Percentiles rank a stretch among this genome's conserved stretches.
Conservation (phyloP, 208 protist genomes). For the Porcisia hertigi region DNA sequence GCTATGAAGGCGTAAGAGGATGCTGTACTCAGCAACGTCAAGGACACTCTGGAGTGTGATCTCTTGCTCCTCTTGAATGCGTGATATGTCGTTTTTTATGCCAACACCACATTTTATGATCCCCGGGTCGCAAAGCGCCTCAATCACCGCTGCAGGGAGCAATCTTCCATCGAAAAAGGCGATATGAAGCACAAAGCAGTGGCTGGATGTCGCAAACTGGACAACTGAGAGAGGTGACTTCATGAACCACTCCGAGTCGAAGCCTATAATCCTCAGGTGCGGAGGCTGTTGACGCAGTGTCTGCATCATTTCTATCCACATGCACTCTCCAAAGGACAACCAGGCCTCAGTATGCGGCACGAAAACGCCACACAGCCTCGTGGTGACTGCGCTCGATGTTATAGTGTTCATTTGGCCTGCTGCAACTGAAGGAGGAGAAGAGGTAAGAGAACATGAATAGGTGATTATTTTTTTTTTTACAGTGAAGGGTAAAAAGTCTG, state of each 20-base stretch:
- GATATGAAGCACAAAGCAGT: slow-evolving; percentile 72
- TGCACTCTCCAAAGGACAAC: slow-evolving; percentile 25
- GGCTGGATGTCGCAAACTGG: slow-evolving; percentile 52
- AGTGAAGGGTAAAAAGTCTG: neutral
- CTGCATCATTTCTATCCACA: slow-evolving; percentile 49
- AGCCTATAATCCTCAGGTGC: slow-evolving; percentile 36
- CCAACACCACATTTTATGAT: slow-evolving; percentile 64
- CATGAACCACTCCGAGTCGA: slow-evolving; percentile 64
- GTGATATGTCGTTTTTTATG: slow-evolving; percentile 38
- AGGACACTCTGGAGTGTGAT: slow-evolving; percentile 31
- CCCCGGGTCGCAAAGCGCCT: slow-evolving; percentile 25
- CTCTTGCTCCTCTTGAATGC: slow-evolving; percentile 37
- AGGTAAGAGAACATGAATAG: neutral
- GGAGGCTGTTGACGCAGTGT: slow-evolving; percentile 20
- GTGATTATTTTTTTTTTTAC: neutral
- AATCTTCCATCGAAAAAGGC: slow-evolving; percentile 38
- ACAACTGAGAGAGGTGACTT: slow-evolving; percentile 49
- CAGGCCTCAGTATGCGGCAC: slow-evolving; percentile 33
- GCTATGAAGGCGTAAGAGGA: slow-evolving; percentile 20
- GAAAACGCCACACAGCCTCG: slow-evolving; percentile 29
- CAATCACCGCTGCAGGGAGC: slow-evolving; percentile 32
- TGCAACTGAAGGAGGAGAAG: neutral
- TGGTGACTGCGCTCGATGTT: slow-evolving; percentile 19
- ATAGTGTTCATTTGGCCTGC: slow-evolving; percentile 10
- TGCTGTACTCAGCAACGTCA: slow-evolving; percentile 43